A percentile compares a stretch with the other conserved stretches of the same genome.
Conservation (phyloP, 768 basidiomycete genomes). For the Tylopilus plumbeoviolaceoides region DNA sequence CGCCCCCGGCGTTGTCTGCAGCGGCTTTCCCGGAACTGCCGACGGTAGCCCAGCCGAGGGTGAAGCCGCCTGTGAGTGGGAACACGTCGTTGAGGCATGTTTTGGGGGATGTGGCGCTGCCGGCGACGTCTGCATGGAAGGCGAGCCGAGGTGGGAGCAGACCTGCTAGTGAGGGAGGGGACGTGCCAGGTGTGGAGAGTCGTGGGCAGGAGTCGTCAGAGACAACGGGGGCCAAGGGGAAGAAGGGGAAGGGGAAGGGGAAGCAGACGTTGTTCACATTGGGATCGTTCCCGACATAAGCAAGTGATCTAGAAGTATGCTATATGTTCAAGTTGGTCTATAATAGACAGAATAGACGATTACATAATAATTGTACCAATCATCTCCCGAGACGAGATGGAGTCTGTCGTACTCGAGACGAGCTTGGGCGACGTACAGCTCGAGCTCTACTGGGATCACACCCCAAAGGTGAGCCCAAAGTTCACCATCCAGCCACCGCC, state of each 20-base stretch:
- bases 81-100: slow-evolving; percentile 69
- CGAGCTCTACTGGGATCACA: slow-evolving; percentile 92
- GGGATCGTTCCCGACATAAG: slow-evolving; percentile 43
- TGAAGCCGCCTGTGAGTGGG: slow-evolving; percentile 50
- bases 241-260: slow-evolving; percentile 78
- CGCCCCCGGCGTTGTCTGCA: slow-evolving; percentile 45
- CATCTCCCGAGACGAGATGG: slow-evolving; percentile 14
- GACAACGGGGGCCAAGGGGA: slow-evolving; percentile 41
- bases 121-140: slow-evolving; percentile 32
- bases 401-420: slow-evolving; percentile 73
- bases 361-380: too few species aligned
- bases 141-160: slow-evolving; percentile 1
- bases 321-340: too few species aligned
- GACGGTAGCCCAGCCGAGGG: slow-evolving; percentile 35
- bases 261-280: slow-evolving; percentile 81
- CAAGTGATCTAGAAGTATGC: too few species aligned
- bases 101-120: slow-evolving; percentile 26
- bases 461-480: slow-evolving; percentile 53
- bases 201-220: too few species aligned
- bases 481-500: too few species aligned
- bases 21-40: slow-evolving; percentile 72
- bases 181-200: not conserved
- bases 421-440: slow-evolving; percentile 83
- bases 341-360: too few species aligned
- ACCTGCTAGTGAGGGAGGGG: not conserved